A percentile compares a stretch with the other conserved stretches of the same genome.
These are phyloP conservation scores for Colletotrichum endophyticum DNA, from an alignment of 2,329 filamentous ascomycete species.

Conservation along the genomic window DNA sequence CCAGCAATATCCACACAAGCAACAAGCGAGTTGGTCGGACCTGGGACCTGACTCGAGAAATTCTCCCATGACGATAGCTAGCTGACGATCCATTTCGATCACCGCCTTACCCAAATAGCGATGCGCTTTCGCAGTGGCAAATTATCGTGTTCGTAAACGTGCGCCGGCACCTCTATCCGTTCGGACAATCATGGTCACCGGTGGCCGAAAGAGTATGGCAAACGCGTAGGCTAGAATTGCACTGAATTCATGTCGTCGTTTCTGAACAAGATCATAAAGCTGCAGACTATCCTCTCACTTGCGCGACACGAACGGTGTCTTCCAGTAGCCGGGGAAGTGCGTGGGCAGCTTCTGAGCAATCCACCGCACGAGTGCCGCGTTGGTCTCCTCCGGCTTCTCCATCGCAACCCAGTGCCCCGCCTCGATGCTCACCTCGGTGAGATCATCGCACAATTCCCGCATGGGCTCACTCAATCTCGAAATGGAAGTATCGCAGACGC, in stretches of 20 bases:
- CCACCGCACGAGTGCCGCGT: slow-evolving; percentile 27
- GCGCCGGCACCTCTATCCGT: not conserved
- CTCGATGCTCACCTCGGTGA: slow-evolving; percentile 40
- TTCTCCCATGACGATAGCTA: not conserved
- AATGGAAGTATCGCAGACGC: slow-evolving; percentile 37
- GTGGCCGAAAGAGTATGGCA: not conserved
- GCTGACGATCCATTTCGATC: not conserved
- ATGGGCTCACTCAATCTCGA: slow-evolving; percentile 37
- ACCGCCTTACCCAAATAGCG: not conserved
- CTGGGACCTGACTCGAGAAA: not conserved
- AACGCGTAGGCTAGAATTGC: not conserved
- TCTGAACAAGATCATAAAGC: not conserved
- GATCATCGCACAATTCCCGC: slow-evolving; percentile 36
- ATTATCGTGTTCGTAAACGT: not conserved
- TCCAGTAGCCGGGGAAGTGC: slow-evolving; percentile 14
- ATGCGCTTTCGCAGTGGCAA: not conserved
- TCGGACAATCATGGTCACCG: not conserved
- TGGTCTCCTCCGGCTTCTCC: slow-evolving; percentile 29
- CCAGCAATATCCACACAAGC: not conserved
- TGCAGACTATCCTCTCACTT: not conserved
- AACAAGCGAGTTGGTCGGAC: not conserved
- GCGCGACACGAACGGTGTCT: slow-evolving; percentile 1
- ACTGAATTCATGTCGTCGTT: not conserved
- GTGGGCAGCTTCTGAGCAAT: slow-evolving; percentile 25
- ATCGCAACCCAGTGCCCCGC: slow-evolving; percentile 39